Percentiles rank a stretch among this genome's conserved stretches.
These are phyloP conservation scores for Penicillium capsulatum DNA, from an alignment of 2,329 filamentous ascomycete species.

Conservation along the genomic window DNA sequence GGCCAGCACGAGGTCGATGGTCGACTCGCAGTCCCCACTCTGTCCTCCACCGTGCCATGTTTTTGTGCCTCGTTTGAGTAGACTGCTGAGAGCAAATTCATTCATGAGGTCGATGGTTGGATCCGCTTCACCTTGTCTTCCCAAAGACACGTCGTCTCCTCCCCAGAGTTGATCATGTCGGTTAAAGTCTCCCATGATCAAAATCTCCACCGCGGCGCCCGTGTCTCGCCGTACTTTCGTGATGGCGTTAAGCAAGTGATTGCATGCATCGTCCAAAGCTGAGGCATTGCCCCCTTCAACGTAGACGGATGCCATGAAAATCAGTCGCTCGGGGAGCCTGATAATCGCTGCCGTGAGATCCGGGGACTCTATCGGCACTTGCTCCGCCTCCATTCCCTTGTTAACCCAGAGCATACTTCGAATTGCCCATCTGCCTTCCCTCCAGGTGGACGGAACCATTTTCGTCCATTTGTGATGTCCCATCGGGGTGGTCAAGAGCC, in stretches of 20 bases:
- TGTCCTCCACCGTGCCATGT: conserved; percentile 29
- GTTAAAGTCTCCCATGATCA: too few species aligned
- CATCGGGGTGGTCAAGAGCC: too few species aligned
- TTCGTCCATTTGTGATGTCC: too few species aligned
- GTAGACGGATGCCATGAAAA: conserved; percentile 28
- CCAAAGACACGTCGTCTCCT: conserved; percentile 28
- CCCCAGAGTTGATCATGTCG: conserved; percentile 27
- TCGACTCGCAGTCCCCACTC: conserved; percentile 18
- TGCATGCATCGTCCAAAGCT: conserved; percentile 13
- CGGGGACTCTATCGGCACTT: too few species aligned
- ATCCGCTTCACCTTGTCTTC: conserved; percentile 37
- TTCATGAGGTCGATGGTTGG: conserved; percentile 37
- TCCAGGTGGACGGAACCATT: too few species aligned
- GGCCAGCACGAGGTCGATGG: too few species aligned
- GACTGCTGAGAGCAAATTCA: too few species aligned
- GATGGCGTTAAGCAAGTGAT: conserved; percentile 20
- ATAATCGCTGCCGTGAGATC: too few species aligned
- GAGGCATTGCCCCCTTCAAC: conserved; percentile 15
- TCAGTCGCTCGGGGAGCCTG: too few species aligned
- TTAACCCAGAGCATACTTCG: conserved; percentile 27
- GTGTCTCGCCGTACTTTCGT: conserved; percentile 15
- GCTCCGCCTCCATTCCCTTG: conserved; percentile 23
- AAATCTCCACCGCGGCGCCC: conserved; percentile 19
- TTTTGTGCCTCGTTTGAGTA: conserved; percentile 36
- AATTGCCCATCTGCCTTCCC: conserved; percentile 23